Conservation (phyloP, 2,329 filamentous ascomycete genomes). For the Cladosporium sp. region DNA sequence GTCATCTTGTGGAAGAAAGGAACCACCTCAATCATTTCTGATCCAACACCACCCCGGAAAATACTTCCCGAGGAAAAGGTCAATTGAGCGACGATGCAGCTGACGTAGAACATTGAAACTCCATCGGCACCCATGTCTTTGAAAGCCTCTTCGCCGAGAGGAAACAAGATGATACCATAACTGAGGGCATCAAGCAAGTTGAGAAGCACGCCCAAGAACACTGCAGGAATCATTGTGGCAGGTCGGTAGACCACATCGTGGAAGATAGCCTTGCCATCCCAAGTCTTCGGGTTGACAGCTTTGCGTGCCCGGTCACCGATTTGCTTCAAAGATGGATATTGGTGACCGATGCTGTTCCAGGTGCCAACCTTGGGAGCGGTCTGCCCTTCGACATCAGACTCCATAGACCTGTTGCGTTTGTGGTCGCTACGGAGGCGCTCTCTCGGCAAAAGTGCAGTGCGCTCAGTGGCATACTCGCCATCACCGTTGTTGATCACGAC, state of each 20-base stretch:
- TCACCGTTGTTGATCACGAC: constrained; percentile 34
- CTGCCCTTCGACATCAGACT: constrained; percentile 33
- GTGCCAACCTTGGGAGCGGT: constrained; percentile 25
- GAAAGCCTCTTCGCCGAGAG: constrained; percentile 84
- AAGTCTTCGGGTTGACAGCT: constrained; percentile 65
- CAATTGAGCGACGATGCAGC: constrained; percentile 90
- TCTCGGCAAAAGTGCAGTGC: constrained; percentile 41
- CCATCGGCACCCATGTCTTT: constrained; percentile 84
- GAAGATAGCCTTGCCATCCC: constrained; percentile 69
- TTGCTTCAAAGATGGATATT: constrained; percentile 31
- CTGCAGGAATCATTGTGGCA: constrained; percentile 74
- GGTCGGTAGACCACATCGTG: constrained; percentile 66
- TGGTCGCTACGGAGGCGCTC: constrained; percentile 30
- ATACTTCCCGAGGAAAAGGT: constrained; percentile 87
- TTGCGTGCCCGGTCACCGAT: constrained; percentile 27
- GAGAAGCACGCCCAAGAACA: constrained; percentile 82
- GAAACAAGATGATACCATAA: constrained; percentile 90
- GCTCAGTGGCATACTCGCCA: constrained; percentile 31
- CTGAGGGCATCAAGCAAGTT: constrained; percentile 94
- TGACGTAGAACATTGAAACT: constrained; percentile 98
- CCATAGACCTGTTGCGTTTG: constrained; percentile 29
- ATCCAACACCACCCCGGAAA: constrained; percentile 89
- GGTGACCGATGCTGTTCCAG: constrained; percentile 36
- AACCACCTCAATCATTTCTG: constrained; percentile 97
- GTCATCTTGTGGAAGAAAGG: constrained; percentile 99